These are phyloP conservation scores for Cryptococcus sp. DNA, from an alignment of 1,284 basidiomycete species.

Conservation along the genomic window DNA sequence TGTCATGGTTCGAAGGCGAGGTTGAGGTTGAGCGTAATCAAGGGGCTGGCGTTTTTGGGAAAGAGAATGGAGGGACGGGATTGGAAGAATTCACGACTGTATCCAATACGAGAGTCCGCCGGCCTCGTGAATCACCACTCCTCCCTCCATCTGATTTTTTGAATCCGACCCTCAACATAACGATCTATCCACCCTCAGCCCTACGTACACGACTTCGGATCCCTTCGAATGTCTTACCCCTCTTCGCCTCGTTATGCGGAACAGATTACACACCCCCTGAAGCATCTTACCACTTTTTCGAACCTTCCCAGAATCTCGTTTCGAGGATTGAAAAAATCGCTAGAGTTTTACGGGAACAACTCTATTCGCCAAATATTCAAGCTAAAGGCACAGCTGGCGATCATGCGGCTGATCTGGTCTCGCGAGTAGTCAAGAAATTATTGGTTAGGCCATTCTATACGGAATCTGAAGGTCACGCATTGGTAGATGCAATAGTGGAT, in stretches of 20 bases:
- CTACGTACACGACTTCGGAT: constrained; percentile 66
- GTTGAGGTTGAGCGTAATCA: constrained; percentile 34
- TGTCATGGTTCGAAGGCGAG: constrained; percentile 59
- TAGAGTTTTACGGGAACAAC: constrained; percentile 39
- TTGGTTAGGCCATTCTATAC: constrained; percentile 26
- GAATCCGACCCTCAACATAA: constrained; percentile 48
- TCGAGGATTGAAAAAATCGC: constrained; percentile 45
- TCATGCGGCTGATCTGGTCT: constrained; percentile 38
- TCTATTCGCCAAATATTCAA: constrained; percentile 14
- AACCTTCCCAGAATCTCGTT: constrained; percentile 15
- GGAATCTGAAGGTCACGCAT: constrained; percentile 13
- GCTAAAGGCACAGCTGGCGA: constrained; percentile 25
- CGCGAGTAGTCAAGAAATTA: constrained; percentile 31
- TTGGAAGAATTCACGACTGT: constrained; percentile 12
- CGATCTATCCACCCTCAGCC: constrained; percentile 60
- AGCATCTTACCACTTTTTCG: constrained; percentile 35
- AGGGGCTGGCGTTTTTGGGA: neutral
- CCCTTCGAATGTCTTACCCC: constrained; percentile 67
- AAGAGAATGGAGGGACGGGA: neutral
- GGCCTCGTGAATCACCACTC: constrained; percentile 53
- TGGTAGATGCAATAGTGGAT: constrained; percentile 42
- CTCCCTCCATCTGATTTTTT: constrained; percentile 54
- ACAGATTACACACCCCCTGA: constrained; percentile 70
- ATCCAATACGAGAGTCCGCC: neutral
- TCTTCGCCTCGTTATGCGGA: constrained; percentile 78